Evolutionary conservation across 1,284 basidiomycete species (phyloP).

Genomic region (Ustilago curta): DNA sequence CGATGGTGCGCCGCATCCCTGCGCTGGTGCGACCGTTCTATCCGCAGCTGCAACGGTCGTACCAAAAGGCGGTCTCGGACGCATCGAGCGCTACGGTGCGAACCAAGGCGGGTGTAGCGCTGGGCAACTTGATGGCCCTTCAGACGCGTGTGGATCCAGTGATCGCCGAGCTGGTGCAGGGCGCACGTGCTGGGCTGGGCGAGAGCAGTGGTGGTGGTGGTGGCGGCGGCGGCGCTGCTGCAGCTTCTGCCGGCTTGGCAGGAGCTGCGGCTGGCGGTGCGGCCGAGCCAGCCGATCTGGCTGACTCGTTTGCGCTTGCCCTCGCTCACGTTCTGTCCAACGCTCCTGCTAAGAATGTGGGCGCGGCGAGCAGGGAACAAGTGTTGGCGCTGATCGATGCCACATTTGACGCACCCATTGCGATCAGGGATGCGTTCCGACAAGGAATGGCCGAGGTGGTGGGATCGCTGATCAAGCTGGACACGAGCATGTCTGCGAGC

Average conservation of each 20-base stretch:
- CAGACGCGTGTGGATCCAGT: conserved; percentile 75
- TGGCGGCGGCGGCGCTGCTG: too few relatives aligned
- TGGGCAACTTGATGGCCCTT: conserved; percentile 88
- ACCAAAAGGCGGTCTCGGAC: conserved; percentile 92
- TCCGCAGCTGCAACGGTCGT: conserved; percentile 95
- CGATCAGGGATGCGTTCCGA: conserved; percentile 75
- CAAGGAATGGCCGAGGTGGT: conserved; percentile 76
- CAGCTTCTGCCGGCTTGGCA: conserved; percentile 25
- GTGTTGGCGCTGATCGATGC: conserved; percentile 82
- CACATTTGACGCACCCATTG: conserved; percentile 74
- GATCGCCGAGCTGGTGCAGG: conserved; percentile 81
- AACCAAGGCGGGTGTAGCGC: conserved; percentile 81
- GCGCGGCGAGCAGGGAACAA: conserved; percentile 79
- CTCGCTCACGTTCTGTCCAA: conserved; percentile 81
- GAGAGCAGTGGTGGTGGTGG: conserved; percentile 18
- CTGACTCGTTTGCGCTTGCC: conserved; percentile 80
- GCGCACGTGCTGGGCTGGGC: conserved; percentile 74
- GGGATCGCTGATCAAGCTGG: conserved; percentile 76
- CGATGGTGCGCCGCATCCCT: conserved; percentile 75
- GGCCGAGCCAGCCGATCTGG: conserved; percentile 42
- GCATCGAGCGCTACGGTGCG: conserved; percentile 83
- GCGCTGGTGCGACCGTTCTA: conserved; percentile 96
- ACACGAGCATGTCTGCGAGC: conserved; percentile 16
- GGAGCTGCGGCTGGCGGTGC: conserved; percentile 28
- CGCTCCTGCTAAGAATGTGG: conserved; percentile 78